Evolutionary conservation across 371 early-diverging fungal genomes (phyloP).

Genomic region (Batkoa obscura): DNA sequence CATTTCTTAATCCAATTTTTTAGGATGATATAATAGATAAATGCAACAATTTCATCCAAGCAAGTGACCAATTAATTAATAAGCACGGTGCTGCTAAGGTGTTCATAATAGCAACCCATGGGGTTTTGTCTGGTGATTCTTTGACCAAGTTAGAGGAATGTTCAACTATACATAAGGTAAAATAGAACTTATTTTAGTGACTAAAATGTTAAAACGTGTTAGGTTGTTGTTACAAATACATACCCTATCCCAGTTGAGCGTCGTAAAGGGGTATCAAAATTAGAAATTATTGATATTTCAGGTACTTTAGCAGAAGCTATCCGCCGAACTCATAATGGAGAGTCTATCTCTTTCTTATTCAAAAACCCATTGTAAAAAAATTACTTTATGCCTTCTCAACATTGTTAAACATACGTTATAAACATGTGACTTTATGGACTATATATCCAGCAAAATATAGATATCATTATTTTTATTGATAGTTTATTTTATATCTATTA

Average conservation of each 20-base stretch:
- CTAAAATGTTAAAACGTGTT: not conserved
- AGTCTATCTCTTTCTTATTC: conserved; percentile 85
- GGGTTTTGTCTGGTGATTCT: conserved; percentile 74
- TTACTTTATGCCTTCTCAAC: too few species aligned
- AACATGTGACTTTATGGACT: too few species aligned
- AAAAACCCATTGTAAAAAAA: conserved; percentile 7
- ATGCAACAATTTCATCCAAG: conserved; percentile 71
- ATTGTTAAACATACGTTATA: too few species aligned
- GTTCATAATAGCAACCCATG: conserved; percentile 86
- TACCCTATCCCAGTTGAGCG: conserved; percentile 74
- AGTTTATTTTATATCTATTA: too few species aligned
- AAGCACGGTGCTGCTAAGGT: conserved; percentile 72
- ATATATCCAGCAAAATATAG: too few species aligned
- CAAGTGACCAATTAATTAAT: conserved; percentile 70
- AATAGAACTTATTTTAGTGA: not conserved
- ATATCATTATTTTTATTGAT: too few species aligned
- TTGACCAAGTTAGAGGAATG: conserved; percentile 67
- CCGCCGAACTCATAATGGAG: conserved; percentile 93
- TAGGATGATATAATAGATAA: conserved; percentile 84
- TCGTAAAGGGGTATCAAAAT: conserved; percentile 43
- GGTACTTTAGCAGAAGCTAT: conserved; percentile 90
- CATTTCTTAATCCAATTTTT: not conserved
- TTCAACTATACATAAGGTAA: conserved; percentile 57
- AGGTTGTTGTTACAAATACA: conserved; percentile 83
- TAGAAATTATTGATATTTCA: conserved; percentile 73